Evolutionary conservation across 306 rosid genomes (phyloP).

Genomic region (Alnus glutinosa): DNA sequence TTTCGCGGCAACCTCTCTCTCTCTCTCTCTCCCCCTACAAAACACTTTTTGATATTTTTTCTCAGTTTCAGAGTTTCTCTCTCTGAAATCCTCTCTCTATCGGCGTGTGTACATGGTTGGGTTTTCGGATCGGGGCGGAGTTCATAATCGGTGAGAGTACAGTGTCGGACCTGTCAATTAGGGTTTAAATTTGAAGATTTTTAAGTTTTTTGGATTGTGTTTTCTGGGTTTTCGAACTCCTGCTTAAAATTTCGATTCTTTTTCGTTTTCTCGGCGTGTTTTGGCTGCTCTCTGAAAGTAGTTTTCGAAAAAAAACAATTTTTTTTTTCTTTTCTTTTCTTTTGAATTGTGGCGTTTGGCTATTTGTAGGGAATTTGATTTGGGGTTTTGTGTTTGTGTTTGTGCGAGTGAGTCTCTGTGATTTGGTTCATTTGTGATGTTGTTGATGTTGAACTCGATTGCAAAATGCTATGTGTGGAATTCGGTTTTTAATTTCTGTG

Average conservation of each 20-base stretch:
- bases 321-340: not conserved
- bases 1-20: slow-evolving; percentile 77
- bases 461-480: slow-evolving; percentile 20
- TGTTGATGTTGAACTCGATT: slow-evolving; percentile 1
- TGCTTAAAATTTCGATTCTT: not conserved
- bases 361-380: not conserved
- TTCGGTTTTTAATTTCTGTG: slow-evolving; percentile 5
- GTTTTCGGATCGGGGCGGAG: slow-evolving; percentile 30
- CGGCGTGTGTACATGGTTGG: not conserved
- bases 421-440: slow-evolving; percentile 12
- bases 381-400: slow-evolving; percentile 8
- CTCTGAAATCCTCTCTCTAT: slow-evolving; percentile 33
- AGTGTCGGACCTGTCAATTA: slow-evolving; percentile 50
- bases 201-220: slow-evolving; percentile 5
- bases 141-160: slow-evolving; percentile 46
- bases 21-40: slow-evolving; percentile 8
- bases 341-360: slow-evolving; percentile 5
- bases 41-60: not conserved
- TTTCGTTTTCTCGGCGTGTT: not conserved
- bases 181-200: slow-evolving; percentile 37
- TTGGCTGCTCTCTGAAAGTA: not conserved
- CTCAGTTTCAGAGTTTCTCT: slow-evolving; percentile 24
- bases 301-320: not conserved
- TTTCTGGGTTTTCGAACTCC: not conserved
- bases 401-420: slow-evolving; percentile 13